Base-by-base conservation (phyloP, 108 stramenopile species). In the Cyclotella cryptica region DNA sequence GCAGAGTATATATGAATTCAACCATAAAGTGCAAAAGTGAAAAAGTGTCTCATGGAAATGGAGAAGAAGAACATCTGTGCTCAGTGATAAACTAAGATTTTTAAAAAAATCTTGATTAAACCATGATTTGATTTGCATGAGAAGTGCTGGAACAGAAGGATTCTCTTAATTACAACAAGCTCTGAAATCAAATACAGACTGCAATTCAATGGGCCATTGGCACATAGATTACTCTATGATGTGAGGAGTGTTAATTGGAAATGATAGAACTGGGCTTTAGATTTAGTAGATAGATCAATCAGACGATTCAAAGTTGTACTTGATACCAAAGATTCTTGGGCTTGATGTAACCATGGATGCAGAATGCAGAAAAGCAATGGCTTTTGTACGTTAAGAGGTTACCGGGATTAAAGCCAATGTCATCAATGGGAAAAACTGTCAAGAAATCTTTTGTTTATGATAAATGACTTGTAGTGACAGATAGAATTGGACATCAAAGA, bases 351-450 rank as follows among this genome's bases (percentile, higher is more conserved):
- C 91, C 28, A 71, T 93, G 45, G 80, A 91, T 63, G 64, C 70
- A 12, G n/a, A n/a, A n/a, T n/a, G 59, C 64, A 21, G 39, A 64
- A 40, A 71, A 78, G 10, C 88, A 90, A 53, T 90, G 84, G 85
- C 78, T 93, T 15, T 78, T 91, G 30, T 90, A 93, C 83, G 86
- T 93, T 12, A 93, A 93, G 75, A 84, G 92, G 71, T 93, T 93
- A 53, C 92, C 92, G 21, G 79, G 83, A 28, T 67, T 83, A 30
- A 72, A 61, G 30, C 82, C 82, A 29, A 71, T 72, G 19, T 68
- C 79, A 18, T 41, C 66, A 21, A 58, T 69, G 55, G 79, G 73
- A 27, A 26, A 66, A 39, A 40, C 44, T 60, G 79, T 80, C 8
- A 80, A 80, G 43, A 54, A 66, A 39, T 21, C 47, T 53, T 59